Percentiles rank a stretch among this genome's conserved stretches.
These are phyloP conservation scores for Kazachstania viticola DNA, from an alignment of 805 yeast genomes.

Conservation along the genomic window DNA sequence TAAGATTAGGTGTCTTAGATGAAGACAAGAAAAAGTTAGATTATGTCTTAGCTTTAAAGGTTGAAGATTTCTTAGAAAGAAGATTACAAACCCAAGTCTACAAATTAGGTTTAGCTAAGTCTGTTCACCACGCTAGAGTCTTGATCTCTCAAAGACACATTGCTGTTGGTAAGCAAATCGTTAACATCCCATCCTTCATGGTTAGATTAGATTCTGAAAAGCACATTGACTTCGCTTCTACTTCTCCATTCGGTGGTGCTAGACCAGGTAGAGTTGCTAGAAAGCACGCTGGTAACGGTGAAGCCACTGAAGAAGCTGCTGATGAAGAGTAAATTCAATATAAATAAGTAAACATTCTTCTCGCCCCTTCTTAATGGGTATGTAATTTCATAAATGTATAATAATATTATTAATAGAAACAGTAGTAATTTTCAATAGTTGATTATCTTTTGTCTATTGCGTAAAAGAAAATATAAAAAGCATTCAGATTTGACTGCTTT, in stretches of 20 bases:
- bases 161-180: conserved; percentile 99
- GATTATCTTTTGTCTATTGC: too few species aligned
- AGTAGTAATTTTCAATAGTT: too few species aligned
- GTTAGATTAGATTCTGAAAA: conserved; percentile 99
- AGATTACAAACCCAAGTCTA: conserved; percentile 99
- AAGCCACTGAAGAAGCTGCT: conserved; percentile 53
- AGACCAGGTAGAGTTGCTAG: conserved; percentile 99
- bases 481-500: too few species aligned
- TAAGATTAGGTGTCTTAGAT: conserved; percentile 94
- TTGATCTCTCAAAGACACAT: conserved; percentile 97
- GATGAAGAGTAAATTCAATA: conserved; percentile 63
- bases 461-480: too few species aligned
- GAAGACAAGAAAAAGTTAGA: conserved; percentile 99
- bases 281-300: conserved; percentile 57
- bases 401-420: too few species aligned
- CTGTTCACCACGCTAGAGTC: conserved; percentile 99
- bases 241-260: conserved; percentile 99
- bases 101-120: conserved; percentile 98
- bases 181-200: conserved; percentile 96
- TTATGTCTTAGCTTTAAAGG: conserved; percentile 95
- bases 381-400: too few species aligned
- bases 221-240: conserved; percentile 98
- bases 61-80: conserved; percentile 99
- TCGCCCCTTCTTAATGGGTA: too few species aligned
- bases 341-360: too few species aligned